Conservation (phyloP, 768 basidiomycete genomes). For the Calocybe indica region DNA sequence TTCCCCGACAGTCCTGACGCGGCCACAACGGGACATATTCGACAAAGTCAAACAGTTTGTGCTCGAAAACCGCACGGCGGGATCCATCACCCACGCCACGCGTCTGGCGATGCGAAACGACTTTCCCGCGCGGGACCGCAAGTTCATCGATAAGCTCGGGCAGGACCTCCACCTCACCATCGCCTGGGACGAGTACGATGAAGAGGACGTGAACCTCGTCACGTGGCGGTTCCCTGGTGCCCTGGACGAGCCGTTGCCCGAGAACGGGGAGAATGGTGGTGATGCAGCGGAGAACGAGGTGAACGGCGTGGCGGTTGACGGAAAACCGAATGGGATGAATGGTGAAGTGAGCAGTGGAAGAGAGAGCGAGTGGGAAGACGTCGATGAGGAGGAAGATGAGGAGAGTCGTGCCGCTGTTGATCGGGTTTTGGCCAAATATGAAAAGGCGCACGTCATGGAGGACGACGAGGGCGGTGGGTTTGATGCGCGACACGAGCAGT, state of each 20-base stretch:
- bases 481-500: constrained; percentile 71
- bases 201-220: constrained; percentile 71
- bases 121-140: constrained; percentile 74
- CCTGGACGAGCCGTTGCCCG: constrained; percentile 20
- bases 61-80: constrained; percentile 30
- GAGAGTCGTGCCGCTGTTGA: constrained; percentile 72
- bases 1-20: constrained; percentile 53
- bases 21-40: constrained; percentile 71
- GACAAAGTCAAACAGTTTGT: constrained; percentile 77
- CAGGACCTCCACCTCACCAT: constrained; percentile 71
- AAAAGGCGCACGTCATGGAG: constrained; percentile 71
- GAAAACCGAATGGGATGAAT: constrained; percentile 18
- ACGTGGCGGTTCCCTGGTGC: constrained; percentile 57
- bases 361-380: constrained; percentile 41
- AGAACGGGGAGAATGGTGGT: constrained; percentile 18
- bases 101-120: constrained; percentile 67
- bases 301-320: constrained; percentile 6
- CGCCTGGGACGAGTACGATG: constrained; percentile 94
- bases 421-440: constrained; percentile 83
- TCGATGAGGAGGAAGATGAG: constrained; percentile 58
- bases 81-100: constrained; percentile 27
- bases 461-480: constrained; percentile 70
- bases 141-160: constrained; percentile 73
- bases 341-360: constrained; percentile 28
- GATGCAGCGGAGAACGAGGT: background rate